A percentile compares a stretch with the other conserved stretches of the same genome.
phyloP scores from a whole-genome alignment of 768 basidiomycete genomes.

The Pluteus cervinus region DNA sequence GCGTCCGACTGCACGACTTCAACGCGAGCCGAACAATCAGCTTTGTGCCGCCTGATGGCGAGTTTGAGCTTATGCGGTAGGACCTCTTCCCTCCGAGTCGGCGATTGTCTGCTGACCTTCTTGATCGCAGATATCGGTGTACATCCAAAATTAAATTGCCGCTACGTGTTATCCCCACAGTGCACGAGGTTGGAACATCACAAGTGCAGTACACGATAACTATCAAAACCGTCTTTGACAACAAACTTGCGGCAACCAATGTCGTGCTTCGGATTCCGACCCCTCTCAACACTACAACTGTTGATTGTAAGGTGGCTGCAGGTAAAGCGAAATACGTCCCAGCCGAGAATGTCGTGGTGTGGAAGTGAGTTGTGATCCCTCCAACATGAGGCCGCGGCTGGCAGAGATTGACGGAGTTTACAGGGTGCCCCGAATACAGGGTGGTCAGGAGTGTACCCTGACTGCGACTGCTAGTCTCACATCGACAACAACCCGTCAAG shows the following conservation, averaged over 20 bases:
- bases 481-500: slow-evolving; percentile 85
- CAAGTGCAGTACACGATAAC: slow-evolving; percentile 89
- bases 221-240: slow-evolving; percentile 83
- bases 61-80: slow-evolving; percentile 96
- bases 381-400: no score
- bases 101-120: slow-evolving; percentile 2
- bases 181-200: slow-evolving; percentile 88
- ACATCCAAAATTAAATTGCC: slow-evolving; percentile 97
- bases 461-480: slow-evolving; percentile 79
- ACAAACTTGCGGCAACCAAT: slow-evolving; percentile 89
- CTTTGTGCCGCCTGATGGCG: slow-evolving; percentile 97
- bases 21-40: slow-evolving; percentile 92
- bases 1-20: slow-evolving; percentile 92
- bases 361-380: slow-evolving; percentile 82
- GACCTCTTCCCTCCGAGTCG: slow-evolving; percentile 16
- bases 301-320: slow-evolving; percentile 84
- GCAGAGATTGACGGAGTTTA: not conserved
- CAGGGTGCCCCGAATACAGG: slow-evolving; percentile 90
- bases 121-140: slow-evolving; percentile 72
- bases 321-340: slow-evolving; percentile 99
- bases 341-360: slow-evolving; percentile 91
- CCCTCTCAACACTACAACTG: slow-evolving; percentile 87
- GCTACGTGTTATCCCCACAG: slow-evolving; percentile 80
- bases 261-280: slow-evolving; percentile 94
- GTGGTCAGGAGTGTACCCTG: slow-evolving; percentile 85